Evolutionary conservation across 345 rosid genomes (phyloP).

Genomic region (Syzygium oleosum): DNA sequence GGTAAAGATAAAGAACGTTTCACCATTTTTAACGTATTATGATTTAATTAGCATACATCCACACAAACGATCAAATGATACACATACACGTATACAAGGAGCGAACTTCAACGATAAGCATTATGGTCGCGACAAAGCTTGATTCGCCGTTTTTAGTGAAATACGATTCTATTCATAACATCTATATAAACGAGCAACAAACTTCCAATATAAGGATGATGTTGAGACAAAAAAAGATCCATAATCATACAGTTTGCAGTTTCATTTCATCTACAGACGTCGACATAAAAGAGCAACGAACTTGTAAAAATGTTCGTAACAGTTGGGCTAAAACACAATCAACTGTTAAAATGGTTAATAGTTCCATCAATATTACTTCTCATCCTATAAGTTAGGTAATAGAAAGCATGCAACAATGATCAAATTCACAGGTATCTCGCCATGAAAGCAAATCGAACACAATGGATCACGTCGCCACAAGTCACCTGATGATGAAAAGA

Average conservation of each 20-base stretch:
- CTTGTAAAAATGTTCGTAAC: neutral
- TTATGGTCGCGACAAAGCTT: no score
- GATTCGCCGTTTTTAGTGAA: neutral
- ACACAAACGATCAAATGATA: neutral
- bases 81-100: neutral
- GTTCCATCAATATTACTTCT: no score
- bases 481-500: neutral
- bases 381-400: no score
- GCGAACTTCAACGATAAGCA: neutral
- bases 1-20: neutral
- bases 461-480: neutral
- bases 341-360: no score
- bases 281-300: no score
- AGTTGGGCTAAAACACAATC: neutral
- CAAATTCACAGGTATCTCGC: no score
- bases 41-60: neutral
- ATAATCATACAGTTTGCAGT: neutral
- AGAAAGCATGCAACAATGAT: no score
- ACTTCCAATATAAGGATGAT: no score
- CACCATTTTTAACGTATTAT: neutral
- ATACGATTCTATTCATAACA: neutral
- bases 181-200: neutral
- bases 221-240: neutral
- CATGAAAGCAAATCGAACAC: neutral
- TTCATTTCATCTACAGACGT: neutral